These are phyloP conservation scores for Crataegus laevigata DNA, from an alignment of 306 rosid genomes.

Conservation along the genomic window DNA sequence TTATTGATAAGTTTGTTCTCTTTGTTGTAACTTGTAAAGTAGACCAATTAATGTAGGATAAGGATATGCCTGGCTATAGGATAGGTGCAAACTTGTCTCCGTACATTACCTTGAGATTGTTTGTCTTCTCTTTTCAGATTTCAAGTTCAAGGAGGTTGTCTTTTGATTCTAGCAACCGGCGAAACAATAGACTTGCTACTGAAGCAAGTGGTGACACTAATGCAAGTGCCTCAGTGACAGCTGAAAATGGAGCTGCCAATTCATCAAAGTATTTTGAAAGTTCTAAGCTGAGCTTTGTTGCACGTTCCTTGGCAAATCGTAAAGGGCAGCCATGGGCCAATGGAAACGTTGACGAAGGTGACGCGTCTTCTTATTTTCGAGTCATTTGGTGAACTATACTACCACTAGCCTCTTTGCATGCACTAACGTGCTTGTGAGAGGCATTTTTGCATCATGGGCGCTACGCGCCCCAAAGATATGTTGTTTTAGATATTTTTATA, in stretches of 20 bases:
- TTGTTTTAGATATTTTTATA: too few species aligned
- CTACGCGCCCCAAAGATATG: too few species aligned
- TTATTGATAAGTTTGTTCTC: not conserved
- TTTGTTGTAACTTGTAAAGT: not conserved
- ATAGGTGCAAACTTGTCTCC: not conserved
- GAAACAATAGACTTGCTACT: constrained; percentile 74
- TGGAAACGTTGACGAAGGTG: constrained; percentile 85
- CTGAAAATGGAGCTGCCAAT: constrained; percentile 71
- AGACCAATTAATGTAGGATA: not conserved
- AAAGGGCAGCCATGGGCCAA: constrained; percentile 80
- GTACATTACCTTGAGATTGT: not conserved
- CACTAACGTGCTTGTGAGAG: too few species aligned
- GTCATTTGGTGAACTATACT: not conserved
- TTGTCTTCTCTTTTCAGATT: constrained; percentile 34
- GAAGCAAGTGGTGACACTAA: constrained; percentile 59
- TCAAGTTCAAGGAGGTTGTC: constrained; percentile 67
- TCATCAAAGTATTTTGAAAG: constrained; percentile 78
- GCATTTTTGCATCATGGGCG: too few species aligned
- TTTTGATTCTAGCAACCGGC: constrained; percentile 88
- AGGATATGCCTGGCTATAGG: not conserved
- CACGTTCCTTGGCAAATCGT: constrained; percentile 63
- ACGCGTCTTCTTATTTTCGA: not conserved
- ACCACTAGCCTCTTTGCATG: too few species aligned
- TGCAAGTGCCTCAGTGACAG: constrained; percentile 40
- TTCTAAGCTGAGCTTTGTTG: constrained; percentile 62